Percentiles rank a stretch among this genome's conserved stretches.
These are phyloP conservation scores for Trichoderma koningiopsis DNA, from an alignment of 2,329 filamentous ascomycete genomes.

Conservation along the genomic window DNA sequence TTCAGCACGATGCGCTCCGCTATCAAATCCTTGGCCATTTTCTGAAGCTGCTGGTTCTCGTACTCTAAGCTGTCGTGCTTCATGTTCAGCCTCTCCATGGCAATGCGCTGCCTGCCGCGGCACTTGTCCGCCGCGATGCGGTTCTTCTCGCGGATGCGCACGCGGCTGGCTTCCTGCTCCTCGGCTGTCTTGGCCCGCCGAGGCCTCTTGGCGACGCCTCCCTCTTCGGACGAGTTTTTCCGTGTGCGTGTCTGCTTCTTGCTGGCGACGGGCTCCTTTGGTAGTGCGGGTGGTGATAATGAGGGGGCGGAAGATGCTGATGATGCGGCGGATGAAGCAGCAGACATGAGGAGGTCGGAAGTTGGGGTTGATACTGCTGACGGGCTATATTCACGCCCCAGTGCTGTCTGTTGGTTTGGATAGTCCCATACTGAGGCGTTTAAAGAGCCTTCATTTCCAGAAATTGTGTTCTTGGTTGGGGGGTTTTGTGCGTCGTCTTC, in stretches of 20 bases:
- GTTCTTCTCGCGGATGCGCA: conserved; percentile 25
- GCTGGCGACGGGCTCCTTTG: not conserved
- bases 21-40: conserved; percentile 14
- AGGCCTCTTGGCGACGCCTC: not conserved
- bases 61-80: conserved; percentile 17
- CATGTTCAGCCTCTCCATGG: conserved; percentile 10
- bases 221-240: not conserved
- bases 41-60: conserved; percentile 6
- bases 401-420: not conserved
- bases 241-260: conserved; percentile 12
- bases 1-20: conserved; percentile 22
- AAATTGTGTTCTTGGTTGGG: not conserved
- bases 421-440: conserved; percentile 9
- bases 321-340: not conserved
- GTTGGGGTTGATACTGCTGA: not conserved
- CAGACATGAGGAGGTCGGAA: not conserved
- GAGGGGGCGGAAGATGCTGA: not conserved
- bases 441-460: not conserved
- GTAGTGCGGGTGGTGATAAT: not conserved
- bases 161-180: conserved; percentile 12
- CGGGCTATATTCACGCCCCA: not conserved
- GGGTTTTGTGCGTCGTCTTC: not conserved
- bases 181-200: not conserved
- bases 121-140: conserved; percentile 25
- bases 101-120: conserved; percentile 23